Evolutionary conservation across 2,329 filamentous ascomycete genomes (phyloP).

Genomic region (Monilinia vaccinii-corymbosi): DNA sequence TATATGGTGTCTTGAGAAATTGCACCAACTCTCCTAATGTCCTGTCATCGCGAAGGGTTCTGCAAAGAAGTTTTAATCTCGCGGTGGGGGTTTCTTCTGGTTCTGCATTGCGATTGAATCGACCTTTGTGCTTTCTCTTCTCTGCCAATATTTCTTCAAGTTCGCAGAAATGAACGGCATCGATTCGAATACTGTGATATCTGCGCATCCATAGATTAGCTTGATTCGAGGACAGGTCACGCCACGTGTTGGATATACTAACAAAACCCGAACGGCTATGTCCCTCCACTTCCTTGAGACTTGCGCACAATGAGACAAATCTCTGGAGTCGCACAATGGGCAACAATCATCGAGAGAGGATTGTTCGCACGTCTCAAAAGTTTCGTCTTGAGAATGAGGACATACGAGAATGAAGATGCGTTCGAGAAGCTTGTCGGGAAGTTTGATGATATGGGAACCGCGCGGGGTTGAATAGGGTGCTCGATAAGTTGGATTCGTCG

Average conservation of each 20-base stretch:
- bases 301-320: constrained; percentile 70
- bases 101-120: constrained; percentile 67
- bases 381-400: constrained; percentile 69
- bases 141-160: constrained; percentile 75
- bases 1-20: constrained; percentile 85
- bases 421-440: constrained; percentile 62
- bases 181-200: constrained; percentile 84
- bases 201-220: constrained; percentile 35
- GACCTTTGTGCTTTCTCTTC: constrained; percentile 63
- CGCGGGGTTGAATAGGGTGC: constrained; percentile 10
- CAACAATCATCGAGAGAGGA: constrained; percentile 71
- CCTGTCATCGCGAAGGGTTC: constrained; percentile 70
- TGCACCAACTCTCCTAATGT: constrained; percentile 60
- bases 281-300: constrained; percentile 65
- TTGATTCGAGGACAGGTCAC: background rate
- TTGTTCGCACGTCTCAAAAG: constrained; percentile 75
- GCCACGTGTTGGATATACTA: constrained; percentile 34
- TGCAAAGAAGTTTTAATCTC: constrained; percentile 69
- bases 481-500: background rate
- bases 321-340: constrained; percentile 88
- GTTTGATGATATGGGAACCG: constrained; percentile 26
- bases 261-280: constrained; percentile 49
- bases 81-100: constrained; percentile 70
- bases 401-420: constrained; percentile 77
- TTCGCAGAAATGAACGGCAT: constrained; percentile 89